phyloP scores from a whole-genome alignment of 768 basidiomycete genomes.

The Calocybe indica region DNA sequence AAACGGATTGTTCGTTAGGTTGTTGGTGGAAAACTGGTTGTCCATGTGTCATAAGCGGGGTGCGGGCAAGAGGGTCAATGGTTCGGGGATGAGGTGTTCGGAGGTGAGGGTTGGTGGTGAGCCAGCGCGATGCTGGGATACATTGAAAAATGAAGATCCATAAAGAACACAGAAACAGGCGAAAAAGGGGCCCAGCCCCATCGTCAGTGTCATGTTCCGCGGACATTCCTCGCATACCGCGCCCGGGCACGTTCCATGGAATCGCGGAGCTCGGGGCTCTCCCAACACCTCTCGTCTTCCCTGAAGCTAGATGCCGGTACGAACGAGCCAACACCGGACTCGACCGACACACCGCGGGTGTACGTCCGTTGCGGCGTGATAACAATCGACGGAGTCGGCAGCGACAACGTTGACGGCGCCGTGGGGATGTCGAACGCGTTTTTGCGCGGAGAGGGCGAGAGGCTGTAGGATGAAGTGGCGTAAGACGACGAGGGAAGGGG shows the following conservation, averaged over 20 bases:
- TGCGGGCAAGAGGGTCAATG: not conserved
- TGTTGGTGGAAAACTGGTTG: too few relatives aligned
- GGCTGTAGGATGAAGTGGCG: too few relatives aligned
- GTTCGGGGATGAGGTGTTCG: not conserved
- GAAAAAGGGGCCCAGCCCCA: not conserved
- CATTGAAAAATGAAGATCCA: too few relatives aligned
- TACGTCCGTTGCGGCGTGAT: not conserved
- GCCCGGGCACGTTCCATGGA: conserved; percentile 65
- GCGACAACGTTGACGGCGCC: conserved; percentile 9
- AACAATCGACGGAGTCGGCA: not conserved
- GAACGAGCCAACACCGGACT: conserved; percentile 18
- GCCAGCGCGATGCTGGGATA: too few relatives aligned
- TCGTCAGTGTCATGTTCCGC: not conserved
- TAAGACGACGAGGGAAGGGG: conserved; percentile 10
- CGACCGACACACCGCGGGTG: conserved; percentile 27
- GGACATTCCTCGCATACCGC: not conserved
- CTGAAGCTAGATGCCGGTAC: conserved; percentile 16
- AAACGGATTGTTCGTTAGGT: too few relatives aligned
- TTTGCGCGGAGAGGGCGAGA: conserved; percentile 26
- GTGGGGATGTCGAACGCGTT: conserved; percentile 21
- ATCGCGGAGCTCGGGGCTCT: conserved; percentile 63
- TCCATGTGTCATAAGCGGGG: not conserved
- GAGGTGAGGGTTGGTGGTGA: not conserved
- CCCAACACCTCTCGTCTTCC: conserved; percentile 48
- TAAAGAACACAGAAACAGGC: too few relatives aligned